phyloP scores from a whole-genome alignment of 768 basidiomycete species.

The Russula dissimulans region DNA sequence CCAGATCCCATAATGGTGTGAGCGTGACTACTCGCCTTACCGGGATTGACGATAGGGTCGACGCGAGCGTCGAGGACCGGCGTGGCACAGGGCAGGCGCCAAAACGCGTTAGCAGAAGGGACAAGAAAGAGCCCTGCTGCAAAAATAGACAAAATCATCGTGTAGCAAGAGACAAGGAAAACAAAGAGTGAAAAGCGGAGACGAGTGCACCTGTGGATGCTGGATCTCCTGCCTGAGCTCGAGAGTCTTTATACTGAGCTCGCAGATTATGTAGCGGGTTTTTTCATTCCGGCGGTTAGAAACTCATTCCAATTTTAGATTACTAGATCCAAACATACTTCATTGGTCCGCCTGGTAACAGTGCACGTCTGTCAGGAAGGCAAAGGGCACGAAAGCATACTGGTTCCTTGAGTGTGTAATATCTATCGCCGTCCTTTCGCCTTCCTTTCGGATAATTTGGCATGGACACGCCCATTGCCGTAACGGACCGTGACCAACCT shows the following conservation, averaged over 20 bases:
- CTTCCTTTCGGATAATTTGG: constrained; percentile 1
- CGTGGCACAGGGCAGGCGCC: constrained; percentile 8
- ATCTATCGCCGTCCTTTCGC: constrained; percentile 11
- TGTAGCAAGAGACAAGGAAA: neutral
- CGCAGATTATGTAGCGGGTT: neutral
- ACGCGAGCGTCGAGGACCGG: constrained; percentile 9
- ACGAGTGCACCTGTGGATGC: constrained; percentile 4
- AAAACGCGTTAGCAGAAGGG: constrained; percentile 11
- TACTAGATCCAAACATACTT: constrained; percentile 3
- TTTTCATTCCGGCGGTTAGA: constrained; percentile 3
- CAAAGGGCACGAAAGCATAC: neutral
- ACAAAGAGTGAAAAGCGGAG: neutral
- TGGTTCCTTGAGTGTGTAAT: neutral
- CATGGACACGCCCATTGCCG: neutral
- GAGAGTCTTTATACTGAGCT: constrained; percentile 6
- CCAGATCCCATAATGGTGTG: constrained; percentile 17
- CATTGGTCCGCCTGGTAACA: neutral
- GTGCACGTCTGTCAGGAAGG: neutral
- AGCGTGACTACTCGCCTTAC: constrained; percentile 3
- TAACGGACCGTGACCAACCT: neutral
- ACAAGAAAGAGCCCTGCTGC: constrained; percentile 1
- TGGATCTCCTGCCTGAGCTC: neutral
- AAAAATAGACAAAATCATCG: constrained; percentile 9
- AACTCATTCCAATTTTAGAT: neutral
- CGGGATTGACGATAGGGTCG: constrained; percentile 14